Percentiles rank a stretch among this genome's conserved stretches.
phyloP scores from a whole-genome alignment of 2,329 filamentous ascomycete species.

The Cercospora sesami region DNA sequence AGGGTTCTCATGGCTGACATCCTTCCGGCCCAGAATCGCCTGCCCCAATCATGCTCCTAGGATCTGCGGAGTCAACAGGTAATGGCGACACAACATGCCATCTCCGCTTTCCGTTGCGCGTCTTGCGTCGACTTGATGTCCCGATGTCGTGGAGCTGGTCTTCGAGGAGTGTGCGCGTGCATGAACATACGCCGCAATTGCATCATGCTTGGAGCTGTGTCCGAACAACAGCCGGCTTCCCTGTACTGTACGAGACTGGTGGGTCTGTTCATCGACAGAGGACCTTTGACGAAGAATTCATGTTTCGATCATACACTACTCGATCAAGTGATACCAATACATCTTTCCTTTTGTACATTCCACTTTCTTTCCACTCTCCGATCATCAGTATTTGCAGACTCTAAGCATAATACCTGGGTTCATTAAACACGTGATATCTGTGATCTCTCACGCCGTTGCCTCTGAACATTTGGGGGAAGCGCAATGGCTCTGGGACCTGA shows the following conservation, averaged over 20 bases:
- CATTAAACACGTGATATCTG: slow-evolving; percentile 90
- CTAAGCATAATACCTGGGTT: slow-evolving; percentile 67
- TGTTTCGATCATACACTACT: background rate
- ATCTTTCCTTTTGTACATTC: background rate
- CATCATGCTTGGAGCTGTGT: background rate
- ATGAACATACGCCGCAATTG: background rate
- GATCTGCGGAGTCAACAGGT: background rate
- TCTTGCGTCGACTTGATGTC: slow-evolving; percentile 1
- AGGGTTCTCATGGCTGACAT: background rate
- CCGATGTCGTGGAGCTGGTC: background rate
- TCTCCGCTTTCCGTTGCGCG: background rate
- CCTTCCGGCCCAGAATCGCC: background rate
- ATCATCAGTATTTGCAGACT: background rate
- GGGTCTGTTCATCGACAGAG: background rate
- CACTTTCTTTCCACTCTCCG: background rate
- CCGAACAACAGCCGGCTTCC: background rate
- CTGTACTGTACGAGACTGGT: background rate
- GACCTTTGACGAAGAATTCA: background rate
- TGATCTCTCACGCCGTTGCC: slow-evolving; percentile 87
- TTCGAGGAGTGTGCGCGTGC: background rate
- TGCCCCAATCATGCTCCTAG: background rate
- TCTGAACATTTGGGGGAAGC: slow-evolving; percentile 82
- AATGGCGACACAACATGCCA: background rate
- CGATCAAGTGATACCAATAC: background rate
- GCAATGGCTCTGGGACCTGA: slow-evolving; percentile 71